Conservation (phyloP, 2,329 filamentous ascomycete species). For the Alternaria hordeiaustralica region DNA sequence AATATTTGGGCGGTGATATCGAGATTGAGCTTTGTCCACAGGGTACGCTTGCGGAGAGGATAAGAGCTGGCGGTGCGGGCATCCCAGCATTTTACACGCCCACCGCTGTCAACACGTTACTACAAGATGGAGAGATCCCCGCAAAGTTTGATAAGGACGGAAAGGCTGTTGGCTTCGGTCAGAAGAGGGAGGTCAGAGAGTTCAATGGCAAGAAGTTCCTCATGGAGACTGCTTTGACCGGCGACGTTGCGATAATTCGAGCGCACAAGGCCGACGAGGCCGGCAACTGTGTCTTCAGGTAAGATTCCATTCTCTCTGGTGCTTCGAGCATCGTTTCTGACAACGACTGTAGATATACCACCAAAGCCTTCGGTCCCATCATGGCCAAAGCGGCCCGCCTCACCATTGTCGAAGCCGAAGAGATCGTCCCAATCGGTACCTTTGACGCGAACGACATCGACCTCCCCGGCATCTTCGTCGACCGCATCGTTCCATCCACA, state of each 20-base stretch:
- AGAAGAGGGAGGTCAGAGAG: conserved; percentile 71
- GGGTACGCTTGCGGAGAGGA: conserved; percentile 74
- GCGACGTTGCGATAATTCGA: conserved; percentile 77
- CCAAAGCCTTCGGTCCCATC: conserved; percentile 47
- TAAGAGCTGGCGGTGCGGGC: conserved; percentile 75
- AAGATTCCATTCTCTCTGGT: not conserved
- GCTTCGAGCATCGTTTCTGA: not conserved
- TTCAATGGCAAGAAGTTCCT: conserved; percentile 76
- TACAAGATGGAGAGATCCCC: conserved; percentile 73
- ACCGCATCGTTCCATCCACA: conserved; percentile 83
- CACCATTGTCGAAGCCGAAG: conserved; percentile 93
- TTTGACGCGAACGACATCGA: conserved; percentile 84
- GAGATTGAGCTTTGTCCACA: conserved; percentile 80
- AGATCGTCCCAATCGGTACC: conserved; percentile 88
- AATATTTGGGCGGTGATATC: conserved; percentile 75
- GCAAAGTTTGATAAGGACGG: conserved; percentile 65
- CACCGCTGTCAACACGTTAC: conserved; percentile 68
- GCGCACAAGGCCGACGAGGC: conserved; percentile 78
- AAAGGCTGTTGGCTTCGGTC: conserved; percentile 67
- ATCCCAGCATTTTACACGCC: conserved; percentile 84
- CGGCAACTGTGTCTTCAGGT: conserved; percentile 75
- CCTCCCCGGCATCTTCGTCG: conserved; percentile 90
- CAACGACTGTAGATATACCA: conserved; percentile 37
- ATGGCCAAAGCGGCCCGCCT: conserved; percentile 91
- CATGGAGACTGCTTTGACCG: conserved; percentile 78